Conservation (phyloP, 2,329 filamentous ascomycete species). For the Periconia sp. region DNA sequence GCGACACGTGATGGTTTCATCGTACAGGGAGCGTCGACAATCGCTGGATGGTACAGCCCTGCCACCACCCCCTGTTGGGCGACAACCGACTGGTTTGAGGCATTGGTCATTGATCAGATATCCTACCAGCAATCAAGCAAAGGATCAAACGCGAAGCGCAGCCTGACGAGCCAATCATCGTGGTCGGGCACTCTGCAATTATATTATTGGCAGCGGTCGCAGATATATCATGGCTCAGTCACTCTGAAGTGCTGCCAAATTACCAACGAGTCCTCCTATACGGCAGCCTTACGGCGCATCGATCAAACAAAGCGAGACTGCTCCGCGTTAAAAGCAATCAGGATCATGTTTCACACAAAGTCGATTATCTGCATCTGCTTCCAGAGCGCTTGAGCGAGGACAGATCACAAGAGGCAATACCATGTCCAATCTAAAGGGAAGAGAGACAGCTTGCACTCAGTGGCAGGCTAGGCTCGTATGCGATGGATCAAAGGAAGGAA, state of each 20-base stretch:
- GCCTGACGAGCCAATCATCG: constrained; percentile 24
- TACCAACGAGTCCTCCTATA: constrained; percentile 11
- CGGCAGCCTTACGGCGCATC: background rate
- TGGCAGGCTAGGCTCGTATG: constrained; percentile 7
- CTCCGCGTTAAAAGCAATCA: constrained; percentile 22
- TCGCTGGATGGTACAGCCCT: constrained; percentile 11
- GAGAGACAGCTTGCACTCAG: too few relatives aligned
- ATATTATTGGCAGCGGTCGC: constrained; percentile 32
- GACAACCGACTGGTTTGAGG: constrained; percentile 3
- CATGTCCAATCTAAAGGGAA: too few relatives aligned
- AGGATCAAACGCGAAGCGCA: constrained; percentile 14
- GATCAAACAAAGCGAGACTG: constrained; percentile 16
- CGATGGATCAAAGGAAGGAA: constrained; percentile 19
- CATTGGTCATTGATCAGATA: background rate
- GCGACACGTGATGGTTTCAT: constrained; percentile 1
- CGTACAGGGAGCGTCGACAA: constrained; percentile 13
- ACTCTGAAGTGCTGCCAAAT: constrained; percentile 25
- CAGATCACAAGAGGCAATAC: constrained; percentile 1
- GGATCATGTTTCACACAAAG: constrained; percentile 1
- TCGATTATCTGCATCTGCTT: background rate
- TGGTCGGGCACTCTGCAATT: constrained; percentile 18
- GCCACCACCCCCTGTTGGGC: constrained; percentile 6
- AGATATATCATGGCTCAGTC: constrained; percentile 13
- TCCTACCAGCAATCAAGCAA: background rate
- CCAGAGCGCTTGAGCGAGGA: background rate